phyloP scores from a whole-genome alignment of 192 early-diverging fungal species.

The Anaeromyces robustus region DNA sequence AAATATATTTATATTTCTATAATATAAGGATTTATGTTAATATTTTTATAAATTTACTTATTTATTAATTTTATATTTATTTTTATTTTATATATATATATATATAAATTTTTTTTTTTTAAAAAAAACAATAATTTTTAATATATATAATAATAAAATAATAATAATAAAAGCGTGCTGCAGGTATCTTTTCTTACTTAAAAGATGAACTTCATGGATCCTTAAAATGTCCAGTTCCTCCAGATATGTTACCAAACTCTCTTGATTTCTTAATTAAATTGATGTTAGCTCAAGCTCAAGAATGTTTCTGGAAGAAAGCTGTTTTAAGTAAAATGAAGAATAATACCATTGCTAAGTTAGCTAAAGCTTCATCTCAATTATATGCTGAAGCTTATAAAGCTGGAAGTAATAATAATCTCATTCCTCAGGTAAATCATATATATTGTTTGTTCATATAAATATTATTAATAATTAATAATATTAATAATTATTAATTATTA shows the following conservation, averaged over 20 bases:
- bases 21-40: no score
- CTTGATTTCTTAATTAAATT: slow-evolving; percentile 1
- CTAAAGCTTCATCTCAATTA: slow-evolving; percentile 6
- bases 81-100: background rate
- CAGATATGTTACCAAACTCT: background rate
- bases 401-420: background rate
- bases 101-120: no score
- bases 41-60: no score
- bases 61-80: background rate
- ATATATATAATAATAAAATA: no score
- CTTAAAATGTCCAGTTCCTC: background rate
- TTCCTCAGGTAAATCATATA: background rate
- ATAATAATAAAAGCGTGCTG: background rate
- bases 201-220: slow-evolving; percentile 2
- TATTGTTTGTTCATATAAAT: no score
- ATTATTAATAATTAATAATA: no score
- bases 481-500: no score
- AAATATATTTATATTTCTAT: no score
- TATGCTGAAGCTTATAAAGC: background rate
- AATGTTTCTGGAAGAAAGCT: slow-evolving; percentile 80
- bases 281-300: slow-evolving; percentile 91
- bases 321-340: slow-evolving; percentile 68
- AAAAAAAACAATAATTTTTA: no score
- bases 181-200: background rate
- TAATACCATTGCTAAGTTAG: slow-evolving; percentile 57